Percentiles rank a stretch among this genome's conserved stretches.
Conservation (phyloP, 2,329 filamentous ascomycete genomes). For the Escovopsis sp. region DNA sequence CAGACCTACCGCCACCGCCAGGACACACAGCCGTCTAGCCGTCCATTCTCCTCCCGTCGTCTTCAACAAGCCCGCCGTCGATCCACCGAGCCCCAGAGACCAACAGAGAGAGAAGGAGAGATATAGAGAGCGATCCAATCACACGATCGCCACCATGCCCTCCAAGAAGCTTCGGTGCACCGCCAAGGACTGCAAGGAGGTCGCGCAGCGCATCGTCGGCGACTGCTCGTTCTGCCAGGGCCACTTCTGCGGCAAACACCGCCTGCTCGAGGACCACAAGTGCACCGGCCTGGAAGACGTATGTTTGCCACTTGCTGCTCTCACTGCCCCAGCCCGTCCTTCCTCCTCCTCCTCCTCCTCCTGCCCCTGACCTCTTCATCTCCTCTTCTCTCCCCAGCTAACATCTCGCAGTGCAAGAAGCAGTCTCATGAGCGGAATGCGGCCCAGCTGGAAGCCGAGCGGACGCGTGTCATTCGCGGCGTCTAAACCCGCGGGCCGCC, state of each 20-base stretch:
- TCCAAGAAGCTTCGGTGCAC: slow-evolving; percentile 72
- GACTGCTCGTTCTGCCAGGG: slow-evolving; percentile 92
- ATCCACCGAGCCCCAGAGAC: too few species aligned
- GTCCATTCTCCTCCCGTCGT: too few species aligned
- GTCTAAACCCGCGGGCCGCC: slow-evolving; percentile 37
- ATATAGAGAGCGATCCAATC: too few species aligned
- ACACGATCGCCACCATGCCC: slow-evolving; percentile 43
- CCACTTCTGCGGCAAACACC: slow-evolving; percentile 89
- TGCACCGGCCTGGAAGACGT: slow-evolving; percentile 84
- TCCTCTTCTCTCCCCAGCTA: slow-evolving; percentile 1
- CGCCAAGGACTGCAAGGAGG: slow-evolving; percentile 77
- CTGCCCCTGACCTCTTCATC: neutral
- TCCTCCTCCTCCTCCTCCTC: neutral
- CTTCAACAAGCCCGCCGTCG: too few species aligned
- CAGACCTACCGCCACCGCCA: too few species aligned
- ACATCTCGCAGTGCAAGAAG: slow-evolving; percentile 64
- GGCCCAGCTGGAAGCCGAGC: slow-evolving; percentile 78
- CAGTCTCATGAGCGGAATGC: slow-evolving; percentile 90
- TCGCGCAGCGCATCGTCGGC: slow-evolving; percentile 83
- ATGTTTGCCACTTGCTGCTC: slow-evolving; percentile 22
- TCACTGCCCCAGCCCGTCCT: slow-evolving; percentile 4
- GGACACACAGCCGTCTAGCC: too few species aligned
- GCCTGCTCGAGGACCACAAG: slow-evolving; percentile 85
- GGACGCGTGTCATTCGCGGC: slow-evolving; percentile 86
- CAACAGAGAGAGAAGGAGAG: too few species aligned